A percentile compares a stretch with the other conserved stretches of the same genome.
Conservation (phyloP, 2,329 filamentous ascomycete genomes). For the Cladosporium sp. region DNA sequence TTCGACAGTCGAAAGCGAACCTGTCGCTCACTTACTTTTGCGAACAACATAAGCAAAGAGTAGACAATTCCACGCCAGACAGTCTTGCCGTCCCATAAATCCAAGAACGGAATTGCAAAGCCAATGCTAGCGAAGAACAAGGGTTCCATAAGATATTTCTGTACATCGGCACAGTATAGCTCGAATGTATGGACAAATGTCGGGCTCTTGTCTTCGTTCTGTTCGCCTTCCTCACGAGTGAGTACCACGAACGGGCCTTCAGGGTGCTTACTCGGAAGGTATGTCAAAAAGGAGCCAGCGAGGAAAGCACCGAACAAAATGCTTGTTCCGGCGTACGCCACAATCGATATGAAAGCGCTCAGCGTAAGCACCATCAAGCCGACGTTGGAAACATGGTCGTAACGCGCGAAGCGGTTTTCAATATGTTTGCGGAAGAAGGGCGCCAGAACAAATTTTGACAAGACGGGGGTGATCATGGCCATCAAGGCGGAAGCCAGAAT, state of each 20-base stretch:
- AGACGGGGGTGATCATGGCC: slow-evolving; percentile 23
- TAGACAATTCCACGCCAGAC: slow-evolving; percentile 29
- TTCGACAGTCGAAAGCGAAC: background rate
- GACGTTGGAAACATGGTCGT: slow-evolving; percentile 15
- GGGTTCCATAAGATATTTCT: slow-evolving; percentile 29
- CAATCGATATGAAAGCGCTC: slow-evolving; percentile 27
- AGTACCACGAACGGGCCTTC: slow-evolving; percentile 26
- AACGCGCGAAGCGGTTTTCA: slow-evolving; percentile 23
- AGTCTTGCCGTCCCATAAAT: slow-evolving; percentile 27
- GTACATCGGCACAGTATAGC: slow-evolving; percentile 43
- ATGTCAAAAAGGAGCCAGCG: slow-evolving; percentile 28
- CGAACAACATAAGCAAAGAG: slow-evolving; percentile 26
- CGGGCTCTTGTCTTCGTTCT: slow-evolving; percentile 24
- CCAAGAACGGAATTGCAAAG: slow-evolving; percentile 28
- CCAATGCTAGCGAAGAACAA: slow-evolving; percentile 31
- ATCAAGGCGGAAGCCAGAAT: slow-evolving; percentile 25
- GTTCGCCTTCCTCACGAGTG: slow-evolving; percentile 26
- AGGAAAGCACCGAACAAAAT: slow-evolving; percentile 30
- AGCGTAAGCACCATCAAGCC: slow-evolving; percentile 28
- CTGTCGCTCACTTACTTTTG: slow-evolving; percentile 9
- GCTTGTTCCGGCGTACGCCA: slow-evolving; percentile 28
- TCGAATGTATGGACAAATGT: slow-evolving; percentile 31
- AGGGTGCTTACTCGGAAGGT: slow-evolving; percentile 24
- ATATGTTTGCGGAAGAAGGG: slow-evolving; percentile 23
- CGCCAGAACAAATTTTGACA: slow-evolving; percentile 35